Percentiles rank a stretch among this genome's conserved stretches.
phyloP scores from a whole-genome alignment of 1,139 yeast genomes.

The Pneumocystis carinii region DNA sequence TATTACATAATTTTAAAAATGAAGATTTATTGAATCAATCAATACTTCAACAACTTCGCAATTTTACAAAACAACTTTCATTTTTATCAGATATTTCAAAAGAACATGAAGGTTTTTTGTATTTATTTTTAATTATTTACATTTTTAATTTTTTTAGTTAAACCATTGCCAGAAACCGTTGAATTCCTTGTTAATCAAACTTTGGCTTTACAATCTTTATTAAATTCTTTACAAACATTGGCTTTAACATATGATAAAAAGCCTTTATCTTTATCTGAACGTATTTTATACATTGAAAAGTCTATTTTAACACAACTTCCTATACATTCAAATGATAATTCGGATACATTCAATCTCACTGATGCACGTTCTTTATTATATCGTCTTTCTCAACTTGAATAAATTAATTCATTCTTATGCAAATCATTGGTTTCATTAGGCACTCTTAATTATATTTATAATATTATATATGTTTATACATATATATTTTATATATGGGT shows the following conservation, averaged over 20 bases:
- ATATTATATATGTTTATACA: background rate
- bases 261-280: background rate
- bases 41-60: slow-evolving; percentile 2
- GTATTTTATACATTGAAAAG: background rate
- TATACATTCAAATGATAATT: background rate
- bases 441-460: background rate
- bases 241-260: background rate
- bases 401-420: background rate
- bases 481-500: background rate
- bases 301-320: background rate
- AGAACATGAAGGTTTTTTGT: slow-evolving; percentile 1
- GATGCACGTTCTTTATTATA: background rate
- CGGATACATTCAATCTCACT: background rate
- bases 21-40: background rate
- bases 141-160: background rate
- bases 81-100: slow-evolving; percentile 7
- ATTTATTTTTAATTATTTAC: background rate
- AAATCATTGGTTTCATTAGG: background rate
- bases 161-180: slow-evolving; percentile 8
- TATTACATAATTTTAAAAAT: background rate
- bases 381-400: background rate
- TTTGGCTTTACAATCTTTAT: slow-evolving; percentile 5
- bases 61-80: slow-evolving; percentile 4
- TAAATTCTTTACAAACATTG: slow-evolving; percentile 1
- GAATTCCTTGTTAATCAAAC: slow-evolving; percentile 10